Evolutionary conservation across 768 basidiomycete genomes (phyloP).

Genomic region (Trametes cubensis): DNA sequence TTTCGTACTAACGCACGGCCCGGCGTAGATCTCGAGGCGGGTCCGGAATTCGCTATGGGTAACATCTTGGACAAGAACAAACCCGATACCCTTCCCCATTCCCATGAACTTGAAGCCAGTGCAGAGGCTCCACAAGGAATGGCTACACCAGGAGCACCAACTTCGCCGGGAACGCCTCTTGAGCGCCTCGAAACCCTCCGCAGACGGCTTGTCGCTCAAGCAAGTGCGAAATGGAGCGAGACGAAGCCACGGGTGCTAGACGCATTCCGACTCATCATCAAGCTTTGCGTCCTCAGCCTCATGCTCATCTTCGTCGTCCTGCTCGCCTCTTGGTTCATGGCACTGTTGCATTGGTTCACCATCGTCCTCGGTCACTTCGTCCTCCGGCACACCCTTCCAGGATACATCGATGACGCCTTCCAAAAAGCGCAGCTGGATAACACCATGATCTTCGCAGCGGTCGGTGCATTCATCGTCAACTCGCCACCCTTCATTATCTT

Average conservation of each 20-base stretch:
- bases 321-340: conserved; percentile 13
- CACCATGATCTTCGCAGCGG: conserved; percentile 15
- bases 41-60: too few relatives aligned
- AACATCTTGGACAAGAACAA: too few relatives aligned
- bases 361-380: conserved; percentile 15
- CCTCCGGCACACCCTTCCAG: conserved; percentile 10
- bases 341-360: conserved; percentile 14
- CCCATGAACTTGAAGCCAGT: too few relatives aligned
- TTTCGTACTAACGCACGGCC: too few relatives aligned
- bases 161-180: background rate
- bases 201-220: background rate
- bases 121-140: too few relatives aligned
- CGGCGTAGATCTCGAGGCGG: too few relatives aligned
- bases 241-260: conserved; percentile 3
- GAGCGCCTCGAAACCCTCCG: background rate
- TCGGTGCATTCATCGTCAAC: conserved; percentile 18
- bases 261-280: background rate
- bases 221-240: background rate
- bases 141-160: too few relatives aligned
- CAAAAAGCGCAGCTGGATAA: background rate
- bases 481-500: conserved; percentile 14
- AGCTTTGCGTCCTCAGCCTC: conserved; percentile 3
- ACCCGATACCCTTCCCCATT: too few relatives aligned
- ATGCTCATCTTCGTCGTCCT: conserved; percentile 17
- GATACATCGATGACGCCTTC: conserved; percentile 1